phyloP scores from a whole-genome alignment of 192 early-diverging fungal species.

The Coemansia sp. region DNA sequence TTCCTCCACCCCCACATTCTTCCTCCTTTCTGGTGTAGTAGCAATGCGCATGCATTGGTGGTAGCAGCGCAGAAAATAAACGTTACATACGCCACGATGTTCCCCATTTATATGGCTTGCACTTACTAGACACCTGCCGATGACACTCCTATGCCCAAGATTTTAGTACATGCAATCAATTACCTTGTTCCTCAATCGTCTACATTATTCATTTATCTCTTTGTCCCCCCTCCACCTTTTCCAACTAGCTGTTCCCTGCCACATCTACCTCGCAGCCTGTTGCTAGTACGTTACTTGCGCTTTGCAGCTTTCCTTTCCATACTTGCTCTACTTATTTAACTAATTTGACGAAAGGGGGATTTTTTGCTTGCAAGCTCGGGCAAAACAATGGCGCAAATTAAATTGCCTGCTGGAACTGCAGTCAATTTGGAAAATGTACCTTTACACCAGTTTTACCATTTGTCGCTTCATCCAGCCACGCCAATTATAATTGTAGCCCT shows the following conservation, averaged over 20 bases:
- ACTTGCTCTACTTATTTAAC: background rate
- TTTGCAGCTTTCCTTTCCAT: background rate
- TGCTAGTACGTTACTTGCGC: background rate
- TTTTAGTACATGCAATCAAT: background rate
- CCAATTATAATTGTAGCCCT: conserved; percentile 62
- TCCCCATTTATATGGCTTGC: conserved; percentile 4
- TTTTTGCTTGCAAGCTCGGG: background rate
- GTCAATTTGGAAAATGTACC: conserved; percentile 62
- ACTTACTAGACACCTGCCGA: background rate
- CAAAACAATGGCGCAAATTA: conserved; percentile 37
- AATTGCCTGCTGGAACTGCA: conserved; percentile 45
- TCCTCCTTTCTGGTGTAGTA: background rate
- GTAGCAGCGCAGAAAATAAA: conserved; percentile 5
- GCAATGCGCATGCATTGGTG: background rate
- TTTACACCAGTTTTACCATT: conserved; percentile 70
- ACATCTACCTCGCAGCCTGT: background rate
- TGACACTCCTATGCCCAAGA: background rate
- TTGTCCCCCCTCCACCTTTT: background rate
- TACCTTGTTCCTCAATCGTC: background rate
- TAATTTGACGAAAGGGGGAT: background rate
- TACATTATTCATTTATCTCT: background rate
- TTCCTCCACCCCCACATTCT: no score
- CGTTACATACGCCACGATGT: background rate
- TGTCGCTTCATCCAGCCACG: conserved; percentile 68
- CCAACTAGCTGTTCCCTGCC: background rate